Evolutionary conservation across 352 stramenopile species (phyloP).

Genomic region (Phytopythium ostracodes): DNA sequence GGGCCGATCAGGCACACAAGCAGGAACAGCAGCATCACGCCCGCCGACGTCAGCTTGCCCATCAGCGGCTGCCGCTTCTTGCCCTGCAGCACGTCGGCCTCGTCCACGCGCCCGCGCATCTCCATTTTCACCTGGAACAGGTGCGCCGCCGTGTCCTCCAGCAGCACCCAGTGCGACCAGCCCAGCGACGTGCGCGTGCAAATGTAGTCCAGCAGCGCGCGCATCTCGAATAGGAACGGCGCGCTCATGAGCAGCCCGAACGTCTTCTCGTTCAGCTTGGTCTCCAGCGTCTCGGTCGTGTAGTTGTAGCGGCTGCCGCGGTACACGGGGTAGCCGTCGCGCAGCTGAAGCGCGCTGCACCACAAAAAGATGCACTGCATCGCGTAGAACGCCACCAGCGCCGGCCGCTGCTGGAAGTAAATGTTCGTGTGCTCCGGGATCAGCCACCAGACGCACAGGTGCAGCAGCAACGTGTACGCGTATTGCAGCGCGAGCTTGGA

Average conservation of each 20-base stretch:
- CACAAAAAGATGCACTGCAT: conserved; percentile 79
- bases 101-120: conserved; percentile 64
- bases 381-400: conserved; percentile 76
- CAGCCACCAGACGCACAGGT: conserved; percentile 73
- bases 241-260: conserved; percentile 77
- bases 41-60: conserved; percentile 64
- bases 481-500: conserved; percentile 82
- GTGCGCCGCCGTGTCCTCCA: conserved; percentile 82
- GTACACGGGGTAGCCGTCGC: conserved; percentile 85
- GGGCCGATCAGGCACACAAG: conserved; percentile 74
- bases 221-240: conserved; percentile 88
- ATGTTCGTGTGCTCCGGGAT: conserved; percentile 69
- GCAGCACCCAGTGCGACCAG: conserved; percentile 75
- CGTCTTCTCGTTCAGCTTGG: conserved; percentile 46
- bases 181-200: conserved; percentile 83
- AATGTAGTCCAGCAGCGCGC: conserved; percentile 79
- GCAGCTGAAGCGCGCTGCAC: conserved; percentile 73
- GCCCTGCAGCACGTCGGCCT: conserved; percentile 73
- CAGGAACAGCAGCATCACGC: conserved; percentile 76
- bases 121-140: conserved; percentile 74
- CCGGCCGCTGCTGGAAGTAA: conserved; percentile 73
- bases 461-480: conserved; percentile 59
- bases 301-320: conserved; percentile 82
- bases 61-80: conserved; percentile 69
- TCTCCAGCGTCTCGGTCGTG: conserved; percentile 39